A percentile compares a stretch with the other conserved stretches of the same genome.
Evolutionary conservation across 805 yeast genomes (phyloP).

Genomic region (Wickerhamiella sorbophila): DNA sequence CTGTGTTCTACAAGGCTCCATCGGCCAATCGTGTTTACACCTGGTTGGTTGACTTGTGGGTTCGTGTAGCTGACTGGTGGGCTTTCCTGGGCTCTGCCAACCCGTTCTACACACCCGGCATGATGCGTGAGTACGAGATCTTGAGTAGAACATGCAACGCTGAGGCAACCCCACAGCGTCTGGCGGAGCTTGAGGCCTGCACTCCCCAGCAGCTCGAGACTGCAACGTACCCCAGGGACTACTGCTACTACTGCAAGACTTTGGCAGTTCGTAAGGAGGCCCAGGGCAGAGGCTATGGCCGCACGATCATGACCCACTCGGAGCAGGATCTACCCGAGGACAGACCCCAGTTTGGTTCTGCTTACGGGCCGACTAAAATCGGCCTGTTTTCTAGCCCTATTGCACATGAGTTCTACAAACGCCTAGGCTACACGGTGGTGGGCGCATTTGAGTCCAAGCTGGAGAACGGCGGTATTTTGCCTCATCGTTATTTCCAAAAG

Average conservation of each 20-base stretch:
- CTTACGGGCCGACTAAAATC: background rate
- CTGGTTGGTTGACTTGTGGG: background rate
- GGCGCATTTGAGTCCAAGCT: background rate
- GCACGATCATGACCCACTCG: background rate
- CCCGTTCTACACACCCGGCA: background rate
- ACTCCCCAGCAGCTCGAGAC: background rate
- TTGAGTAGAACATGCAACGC: background rate
- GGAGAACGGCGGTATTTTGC: background rate
- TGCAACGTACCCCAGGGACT: background rate
- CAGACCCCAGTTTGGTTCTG: background rate
- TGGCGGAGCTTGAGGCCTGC: background rate
- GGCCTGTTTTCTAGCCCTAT: constrained; percentile 2
- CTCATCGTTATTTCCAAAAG: constrained; percentile 1
- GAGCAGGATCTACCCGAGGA: background rate
- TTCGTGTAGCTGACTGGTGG: background rate
- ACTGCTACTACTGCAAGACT: background rate
- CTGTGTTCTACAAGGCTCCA: background rate
- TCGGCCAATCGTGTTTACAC: background rate
- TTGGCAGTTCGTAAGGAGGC: constrained; percentile 1
- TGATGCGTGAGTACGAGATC: background rate
- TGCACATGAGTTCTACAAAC: background rate
- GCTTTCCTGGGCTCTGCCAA: background rate
- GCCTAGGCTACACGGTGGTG: background rate
- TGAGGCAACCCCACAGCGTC: background rate
- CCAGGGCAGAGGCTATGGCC: constrained; percentile 1